phyloP scores from a whole-genome alignment of 768 basidiomycete species.

The Dacryopinax primogenitus region DNA sequence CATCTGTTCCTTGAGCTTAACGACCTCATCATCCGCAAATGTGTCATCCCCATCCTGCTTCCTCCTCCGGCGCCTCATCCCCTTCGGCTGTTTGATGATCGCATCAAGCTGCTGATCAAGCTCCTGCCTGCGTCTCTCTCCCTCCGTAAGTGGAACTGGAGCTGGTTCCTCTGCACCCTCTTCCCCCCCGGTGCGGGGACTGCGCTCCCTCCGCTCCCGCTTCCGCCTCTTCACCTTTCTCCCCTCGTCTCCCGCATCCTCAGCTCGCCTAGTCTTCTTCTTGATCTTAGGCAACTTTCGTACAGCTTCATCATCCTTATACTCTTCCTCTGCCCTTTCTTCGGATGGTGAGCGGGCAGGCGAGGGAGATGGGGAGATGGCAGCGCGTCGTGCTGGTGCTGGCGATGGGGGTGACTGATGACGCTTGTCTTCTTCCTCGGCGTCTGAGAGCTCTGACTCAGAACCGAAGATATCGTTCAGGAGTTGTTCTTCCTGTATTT shows the following conservation, averaged over 20 bases:
- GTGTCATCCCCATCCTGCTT: slow-evolving; percentile 70
- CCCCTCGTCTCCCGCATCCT: slow-evolving; percentile 20
- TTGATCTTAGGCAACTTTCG: slow-evolving; percentile 24
- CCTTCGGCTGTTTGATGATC: slow-evolving; percentile 70
- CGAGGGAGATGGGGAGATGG: not conserved
- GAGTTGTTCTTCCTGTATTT: not conserved
- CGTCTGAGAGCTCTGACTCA: slow-evolving; percentile 2
- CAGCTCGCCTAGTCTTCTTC: slow-evolving; percentile 20
- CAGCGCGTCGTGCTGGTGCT: not conserved
- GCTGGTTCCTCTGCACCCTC: slow-evolving; percentile 55
- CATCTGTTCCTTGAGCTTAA: slow-evolving; percentile 81
- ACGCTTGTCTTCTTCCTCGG: not conserved
- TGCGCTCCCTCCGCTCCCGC: slow-evolving; percentile 39
- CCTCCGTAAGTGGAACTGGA: slow-evolving; percentile 57
- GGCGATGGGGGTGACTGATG: not conserved
- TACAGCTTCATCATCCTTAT: slow-evolving; percentile 29
- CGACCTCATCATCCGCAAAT: slow-evolving; percentile 83
- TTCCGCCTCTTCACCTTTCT: slow-evolving; percentile 21
- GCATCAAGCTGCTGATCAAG: slow-evolving; percentile 78
- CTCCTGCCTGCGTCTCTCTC: slow-evolving; percentile 64
- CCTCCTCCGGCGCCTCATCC: slow-evolving; percentile 42
- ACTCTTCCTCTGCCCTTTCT: slow-evolving; percentile 38
- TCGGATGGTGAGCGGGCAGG: not conserved
- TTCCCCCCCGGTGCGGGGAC: slow-evolving; percentile 36
- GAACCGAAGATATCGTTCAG: slow-evolving; percentile 2